phyloP scores from a whole-genome alignment of 768 basidiomycete genomes.

The Lanmaoa rubissima region DNA sequence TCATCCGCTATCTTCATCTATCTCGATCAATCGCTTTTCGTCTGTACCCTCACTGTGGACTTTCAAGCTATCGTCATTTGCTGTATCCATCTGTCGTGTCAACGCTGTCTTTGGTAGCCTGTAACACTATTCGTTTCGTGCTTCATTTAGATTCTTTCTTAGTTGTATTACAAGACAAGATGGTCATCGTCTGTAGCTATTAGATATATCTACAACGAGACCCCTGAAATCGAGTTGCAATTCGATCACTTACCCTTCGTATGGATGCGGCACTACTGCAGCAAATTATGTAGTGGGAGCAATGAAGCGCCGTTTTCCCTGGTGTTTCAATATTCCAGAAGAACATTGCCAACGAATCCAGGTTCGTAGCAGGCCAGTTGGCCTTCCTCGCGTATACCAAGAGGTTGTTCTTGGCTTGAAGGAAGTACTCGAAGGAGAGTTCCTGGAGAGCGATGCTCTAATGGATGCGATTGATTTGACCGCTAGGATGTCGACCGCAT shows the following conservation, averaged over 20 bases:
- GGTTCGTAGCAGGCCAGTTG: too few species aligned
- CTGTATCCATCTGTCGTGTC: constrained; percentile 16
- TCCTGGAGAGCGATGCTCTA: too few species aligned
- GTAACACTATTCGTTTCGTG: not conserved
- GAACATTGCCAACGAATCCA: too few species aligned
- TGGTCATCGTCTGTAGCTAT: constrained; percentile 1
- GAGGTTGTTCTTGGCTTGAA: too few species aligned
- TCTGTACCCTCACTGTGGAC: constrained; percentile 16
- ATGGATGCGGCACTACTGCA: not conserved
- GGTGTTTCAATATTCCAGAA: too few species aligned
- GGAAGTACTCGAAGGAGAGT: too few species aligned
- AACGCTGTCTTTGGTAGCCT: not conserved
- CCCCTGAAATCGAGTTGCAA: not conserved
- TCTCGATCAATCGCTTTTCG: not conserved
- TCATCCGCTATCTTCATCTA: constrained; percentile 2
- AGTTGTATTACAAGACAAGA: not conserved
- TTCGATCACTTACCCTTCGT: not conserved
- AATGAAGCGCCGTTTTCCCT: too few species aligned
- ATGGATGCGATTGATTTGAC: too few species aligned
- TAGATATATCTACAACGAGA: not conserved
- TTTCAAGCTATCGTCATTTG: not conserved
- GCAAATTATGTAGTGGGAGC: not conserved
- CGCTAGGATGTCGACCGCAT: too few species aligned
- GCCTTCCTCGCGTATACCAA: too few species aligned
- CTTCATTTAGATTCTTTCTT: not conserved